Percentiles rank a stretch among this genome's conserved stretches.
Conservation (phyloP, 148 eudicot genomes). For the Chenopodium berlandieri region DNA sequence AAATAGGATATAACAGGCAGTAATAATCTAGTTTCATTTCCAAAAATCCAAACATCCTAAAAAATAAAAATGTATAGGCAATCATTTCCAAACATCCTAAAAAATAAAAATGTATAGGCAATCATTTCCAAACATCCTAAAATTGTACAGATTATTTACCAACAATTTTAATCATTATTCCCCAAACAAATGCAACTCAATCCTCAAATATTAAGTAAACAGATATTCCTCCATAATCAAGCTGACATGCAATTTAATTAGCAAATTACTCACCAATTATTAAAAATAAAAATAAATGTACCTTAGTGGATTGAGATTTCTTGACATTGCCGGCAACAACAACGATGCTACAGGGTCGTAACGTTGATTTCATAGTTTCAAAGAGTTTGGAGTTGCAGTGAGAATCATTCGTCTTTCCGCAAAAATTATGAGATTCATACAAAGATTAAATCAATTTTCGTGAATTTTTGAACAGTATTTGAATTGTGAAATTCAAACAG, state of each 20-base stretch:
- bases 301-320: constrained; percentile 39
- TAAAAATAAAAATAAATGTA: neutral
- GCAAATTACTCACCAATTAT: neutral
- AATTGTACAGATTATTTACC: neutral
- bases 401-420: neutral
- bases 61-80: neutral
- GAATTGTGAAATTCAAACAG: too few species aligned
- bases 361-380: constrained; percentile 12
- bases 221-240: too few species aligned
- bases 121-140: neutral
- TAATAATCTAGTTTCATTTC: too few species aligned
- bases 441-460: too few species aligned
- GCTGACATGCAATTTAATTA: too few species aligned
- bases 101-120: neutral
- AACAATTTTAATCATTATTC: neutral
- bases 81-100: too few species aligned
- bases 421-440: too few species aligned
- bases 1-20: too few species aligned
- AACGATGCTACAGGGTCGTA: constrained; percentile 11
- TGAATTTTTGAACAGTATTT: too few species aligned
- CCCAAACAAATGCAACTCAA: neutral
- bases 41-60: too few species aligned
- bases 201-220: neutral
- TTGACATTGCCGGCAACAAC: constrained; percentile 55
- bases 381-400: neutral